Percentiles rank a stretch among this genome's conserved stretches.
phyloP scores from a whole-genome alignment of 345 rosid genomes.

The Salix suchowensis region DNA sequence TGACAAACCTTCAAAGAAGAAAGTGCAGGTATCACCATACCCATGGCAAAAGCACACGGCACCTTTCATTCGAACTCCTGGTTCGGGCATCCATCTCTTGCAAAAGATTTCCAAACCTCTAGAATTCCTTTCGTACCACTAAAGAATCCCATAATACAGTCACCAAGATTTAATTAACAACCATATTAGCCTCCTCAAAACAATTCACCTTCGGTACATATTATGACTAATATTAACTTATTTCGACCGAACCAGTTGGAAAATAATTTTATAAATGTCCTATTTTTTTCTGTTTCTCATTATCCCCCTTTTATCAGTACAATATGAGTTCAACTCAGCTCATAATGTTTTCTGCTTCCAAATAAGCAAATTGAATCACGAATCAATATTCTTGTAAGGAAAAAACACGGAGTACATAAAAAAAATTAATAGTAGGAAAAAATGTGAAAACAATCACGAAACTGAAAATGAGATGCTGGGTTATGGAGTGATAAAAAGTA shows the following conservation, averaged over 20 bases:
- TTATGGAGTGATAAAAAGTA: neutral
- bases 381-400: neutral
- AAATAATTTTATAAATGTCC: neutral
- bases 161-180: neutral
- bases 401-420: neutral
- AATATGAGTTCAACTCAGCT: neutral
- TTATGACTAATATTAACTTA: neutral
- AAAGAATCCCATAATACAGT: conserved; percentile 8
- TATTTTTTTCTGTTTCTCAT: neutral
- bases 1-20: conserved; percentile 89
- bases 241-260: neutral
- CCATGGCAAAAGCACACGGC: conserved; percentile 79
- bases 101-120: conserved; percentile 71
- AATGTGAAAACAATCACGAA: neutral
- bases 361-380: neutral
- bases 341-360: neutral
- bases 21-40: conserved; percentile 97
- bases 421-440: neutral
- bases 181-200: neutral
- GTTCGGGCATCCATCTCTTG: conserved; percentile 76
- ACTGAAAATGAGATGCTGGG: neutral
- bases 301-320: neutral
- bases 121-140: conserved; percentile 80
- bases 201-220: neutral
- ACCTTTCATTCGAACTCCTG: conserved; percentile 58